phyloP scores from a whole-genome alignment of 75 land plant genomes.

The Ceratopteris richardii region DNA sequence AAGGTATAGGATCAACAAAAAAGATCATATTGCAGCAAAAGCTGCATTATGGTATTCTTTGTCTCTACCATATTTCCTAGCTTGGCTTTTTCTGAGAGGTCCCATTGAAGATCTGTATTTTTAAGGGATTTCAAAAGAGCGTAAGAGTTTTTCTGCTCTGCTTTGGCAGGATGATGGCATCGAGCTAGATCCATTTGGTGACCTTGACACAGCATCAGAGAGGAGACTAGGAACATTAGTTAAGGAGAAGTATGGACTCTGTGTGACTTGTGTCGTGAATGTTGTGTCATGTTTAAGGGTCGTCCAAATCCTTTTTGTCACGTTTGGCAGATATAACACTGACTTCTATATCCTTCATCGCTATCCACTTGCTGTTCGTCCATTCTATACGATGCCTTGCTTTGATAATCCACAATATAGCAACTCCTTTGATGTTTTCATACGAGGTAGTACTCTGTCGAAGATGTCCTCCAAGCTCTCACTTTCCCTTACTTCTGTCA shows the following conservation, averaged over 20 bases:
- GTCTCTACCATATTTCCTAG: too few relatives aligned
- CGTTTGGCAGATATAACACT: conserved; percentile 55
- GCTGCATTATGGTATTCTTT: too few relatives aligned
- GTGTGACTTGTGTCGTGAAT: conserved; percentile 1
- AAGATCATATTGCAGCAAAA: too few relatives aligned
- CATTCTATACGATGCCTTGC: conserved; percentile 93
- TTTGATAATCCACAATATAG: conserved; percentile 56
- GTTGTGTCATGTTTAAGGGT: too few relatives aligned
- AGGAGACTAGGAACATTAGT: conserved; percentile 70
- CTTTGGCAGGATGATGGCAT: conserved; percentile 67
- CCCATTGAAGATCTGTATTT: too few relatives aligned
- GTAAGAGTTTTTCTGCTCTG: too few relatives aligned
- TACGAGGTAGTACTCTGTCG: conserved; percentile 47
- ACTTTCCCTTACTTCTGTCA: too few relatives aligned
- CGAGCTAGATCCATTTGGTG: conserved; percentile 79
- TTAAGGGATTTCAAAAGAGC: too few relatives aligned
- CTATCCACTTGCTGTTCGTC: conserved; percentile 86
- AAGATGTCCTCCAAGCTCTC: not conserved
- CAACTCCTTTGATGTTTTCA: conserved; percentile 94
- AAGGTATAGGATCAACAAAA: conserved; percentile 42
- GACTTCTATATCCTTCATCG: conserved; percentile 92
- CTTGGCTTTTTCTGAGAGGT: too few relatives aligned
- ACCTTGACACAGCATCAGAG: conserved; percentile 79
- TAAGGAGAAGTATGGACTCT: conserved; percentile 51
- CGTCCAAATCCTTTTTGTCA: too few relatives aligned